phyloP scores from a whole-genome alignment of 2,329 filamentous ascomycete genomes.

The Colletotrichum theobromicola region DNA sequence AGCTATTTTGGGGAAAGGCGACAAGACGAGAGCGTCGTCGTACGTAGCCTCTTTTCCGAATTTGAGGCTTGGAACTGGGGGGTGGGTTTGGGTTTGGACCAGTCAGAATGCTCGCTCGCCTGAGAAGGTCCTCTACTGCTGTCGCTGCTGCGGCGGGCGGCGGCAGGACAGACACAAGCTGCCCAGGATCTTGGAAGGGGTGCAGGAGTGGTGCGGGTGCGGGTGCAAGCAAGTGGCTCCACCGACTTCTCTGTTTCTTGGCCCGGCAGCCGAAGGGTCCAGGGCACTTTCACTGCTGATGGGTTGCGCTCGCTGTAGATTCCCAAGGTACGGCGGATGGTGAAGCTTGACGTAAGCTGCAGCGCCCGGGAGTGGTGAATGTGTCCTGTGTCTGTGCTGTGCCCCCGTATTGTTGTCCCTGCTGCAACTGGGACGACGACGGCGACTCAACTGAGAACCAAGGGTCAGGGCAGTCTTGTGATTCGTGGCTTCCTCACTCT shows the following conservation, averaged over 20 bases:
- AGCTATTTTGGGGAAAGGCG: conserved; percentile 12
- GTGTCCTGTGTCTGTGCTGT: neutral
- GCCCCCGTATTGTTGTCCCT: neutral
- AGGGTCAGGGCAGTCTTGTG: neutral
- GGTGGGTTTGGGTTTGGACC: neutral
- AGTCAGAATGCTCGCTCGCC: neutral
- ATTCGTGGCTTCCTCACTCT: neutral
- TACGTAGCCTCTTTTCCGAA: conserved; percentile 23
- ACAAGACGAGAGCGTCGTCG: conserved; percentile 9
- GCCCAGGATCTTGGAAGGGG: neutral
- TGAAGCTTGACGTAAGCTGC: neutral
- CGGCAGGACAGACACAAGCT: neutral
- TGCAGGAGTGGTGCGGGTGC: neutral
- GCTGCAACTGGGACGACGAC: neutral
- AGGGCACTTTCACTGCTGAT: neutral
- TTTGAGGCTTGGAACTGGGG: conserved; percentile 20
- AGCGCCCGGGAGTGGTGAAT: neutral
- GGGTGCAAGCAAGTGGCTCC: neutral
- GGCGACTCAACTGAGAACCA: neutral
- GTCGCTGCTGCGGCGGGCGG: neutral
- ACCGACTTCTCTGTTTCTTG: neutral
- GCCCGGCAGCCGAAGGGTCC: conserved; percentile 1
- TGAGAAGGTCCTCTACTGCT: neutral
- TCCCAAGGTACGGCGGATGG: neutral
- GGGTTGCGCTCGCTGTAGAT: neutral